These are phyloP conservation scores for Phytopythium helicoides DNA, from an alignment of 352 stramenopile species.

Conservation along the genomic window DNA sequence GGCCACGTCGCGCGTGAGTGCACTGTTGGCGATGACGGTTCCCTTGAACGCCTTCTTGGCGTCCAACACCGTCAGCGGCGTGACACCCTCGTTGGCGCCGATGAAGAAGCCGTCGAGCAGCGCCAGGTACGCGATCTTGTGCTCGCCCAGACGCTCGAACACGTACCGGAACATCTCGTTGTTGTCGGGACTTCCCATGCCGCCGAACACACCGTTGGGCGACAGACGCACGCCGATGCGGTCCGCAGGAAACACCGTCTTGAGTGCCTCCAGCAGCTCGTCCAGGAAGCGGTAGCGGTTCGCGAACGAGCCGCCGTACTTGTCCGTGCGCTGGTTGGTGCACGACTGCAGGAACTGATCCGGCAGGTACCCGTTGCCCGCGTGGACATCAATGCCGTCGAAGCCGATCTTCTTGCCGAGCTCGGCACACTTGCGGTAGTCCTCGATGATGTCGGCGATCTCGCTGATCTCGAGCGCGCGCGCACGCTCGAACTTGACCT, in stretches of 20 bases:
- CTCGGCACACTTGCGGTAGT: too few species aligned
- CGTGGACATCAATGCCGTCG: conserved; percentile 55
- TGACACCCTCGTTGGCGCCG: conserved; percentile 24
- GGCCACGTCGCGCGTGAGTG: conserved; percentile 27
- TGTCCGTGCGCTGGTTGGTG: conserved; percentile 65
- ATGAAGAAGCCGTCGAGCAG: conserved; percentile 32
- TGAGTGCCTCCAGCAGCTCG: conserved; percentile 62
- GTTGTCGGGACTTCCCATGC: conserved; percentile 42
- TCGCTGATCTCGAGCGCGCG: conserved; percentile 68
- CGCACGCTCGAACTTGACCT: conserved; percentile 37
- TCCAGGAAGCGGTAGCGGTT: conserved; percentile 72
- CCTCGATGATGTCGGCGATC: conserved; percentile 47
- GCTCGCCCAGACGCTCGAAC: conserved; percentile 26
- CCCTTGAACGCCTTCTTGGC: conserved; percentile 32
- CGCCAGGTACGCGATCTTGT: conserved; percentile 36
- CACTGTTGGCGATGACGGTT: conserved; percentile 28
- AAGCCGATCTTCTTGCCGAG: too few species aligned
- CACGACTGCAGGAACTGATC: conserved; percentile 83
- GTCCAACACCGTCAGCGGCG: conserved; percentile 22
- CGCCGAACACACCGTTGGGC: conserved; percentile 26
- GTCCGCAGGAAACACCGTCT: conserved; percentile 19
- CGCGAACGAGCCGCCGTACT: conserved; percentile 83
- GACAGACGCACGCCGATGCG: conserved; percentile 36
- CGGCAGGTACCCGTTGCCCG: conserved; percentile 89
- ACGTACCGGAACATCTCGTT: conserved; percentile 29